A percentile compares a stretch with the other conserved stretches of the same genome.
Conservation (phyloP, 495 filamentous ascomycete genomes). For the Geopyxis carbonaria region DNA sequence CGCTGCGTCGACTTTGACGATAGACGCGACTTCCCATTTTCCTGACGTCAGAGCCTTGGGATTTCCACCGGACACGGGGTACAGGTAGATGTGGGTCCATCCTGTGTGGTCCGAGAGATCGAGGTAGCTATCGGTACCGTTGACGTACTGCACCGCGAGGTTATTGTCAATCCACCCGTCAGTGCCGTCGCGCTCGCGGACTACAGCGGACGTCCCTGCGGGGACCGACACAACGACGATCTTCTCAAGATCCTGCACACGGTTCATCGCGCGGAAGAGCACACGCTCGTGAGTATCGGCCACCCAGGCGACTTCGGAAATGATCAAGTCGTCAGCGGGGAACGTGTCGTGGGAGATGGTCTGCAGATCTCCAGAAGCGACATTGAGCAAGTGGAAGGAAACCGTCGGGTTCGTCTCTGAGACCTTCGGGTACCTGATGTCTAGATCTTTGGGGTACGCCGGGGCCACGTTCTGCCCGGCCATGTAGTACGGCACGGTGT, state of each 20-base stretch:
- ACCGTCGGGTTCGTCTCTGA: conserved; percentile 30
- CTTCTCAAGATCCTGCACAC: conserved; percentile 40
- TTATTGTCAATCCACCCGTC: conserved; percentile 43
- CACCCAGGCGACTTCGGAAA: conserved; percentile 42
- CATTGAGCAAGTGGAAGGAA: conserved; percentile 31
- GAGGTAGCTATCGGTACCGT: conserved; percentile 27
- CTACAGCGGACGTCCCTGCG: conserved; percentile 22
- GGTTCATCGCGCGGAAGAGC: conserved; percentile 39
- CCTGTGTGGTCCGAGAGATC: conserved; percentile 40
- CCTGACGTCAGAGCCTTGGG: conserved; percentile 36
- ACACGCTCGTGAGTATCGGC: conserved; percentile 35
- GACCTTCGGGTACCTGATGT: conserved; percentile 23
- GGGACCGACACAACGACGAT: conserved; percentile 33
- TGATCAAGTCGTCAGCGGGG: conserved; percentile 33
- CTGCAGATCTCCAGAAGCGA: conserved; percentile 14
- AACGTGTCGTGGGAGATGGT: conserved; percentile 31
- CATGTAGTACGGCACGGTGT: conserved; percentile 43
- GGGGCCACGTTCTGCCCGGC: conserved; percentile 31
- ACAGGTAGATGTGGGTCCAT: conserved; percentile 40
- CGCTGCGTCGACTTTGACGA: conserved; percentile 34
- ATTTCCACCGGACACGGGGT: conserved; percentile 31
- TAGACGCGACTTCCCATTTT: conserved; percentile 36
- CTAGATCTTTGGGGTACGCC: conserved; percentile 34
- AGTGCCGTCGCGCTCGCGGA: conserved; percentile 35
- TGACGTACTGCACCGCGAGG: conserved; percentile 29